Conservation (phyloP, 2,329 filamentous ascomycete species). For the Aspergillus jensenii region DNA sequence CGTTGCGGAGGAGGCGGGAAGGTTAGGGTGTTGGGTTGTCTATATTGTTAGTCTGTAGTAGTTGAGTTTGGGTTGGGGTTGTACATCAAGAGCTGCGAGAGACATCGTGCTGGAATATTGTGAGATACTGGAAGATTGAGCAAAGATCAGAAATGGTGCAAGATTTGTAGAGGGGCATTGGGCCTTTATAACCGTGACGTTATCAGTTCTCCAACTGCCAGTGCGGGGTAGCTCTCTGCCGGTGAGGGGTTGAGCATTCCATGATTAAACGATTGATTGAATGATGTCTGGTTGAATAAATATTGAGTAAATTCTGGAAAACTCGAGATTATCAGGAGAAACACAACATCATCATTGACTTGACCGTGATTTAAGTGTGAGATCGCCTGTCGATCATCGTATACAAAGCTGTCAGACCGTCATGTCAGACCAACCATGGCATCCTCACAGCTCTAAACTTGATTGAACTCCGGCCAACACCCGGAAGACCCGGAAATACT, state of each 20-base stretch:
- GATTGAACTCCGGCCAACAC: too few relatives aligned
- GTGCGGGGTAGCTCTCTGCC: slow-evolving; percentile 13
- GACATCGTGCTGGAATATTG: slow-evolving; percentile 34
- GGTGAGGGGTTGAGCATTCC: slow-evolving; percentile 8
- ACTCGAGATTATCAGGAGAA: too few relatives aligned
- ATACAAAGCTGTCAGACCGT: too few relatives aligned
- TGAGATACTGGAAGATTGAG: neutral
- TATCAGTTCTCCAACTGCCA: slow-evolving; percentile 13
- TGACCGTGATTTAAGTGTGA: too few relatives aligned
- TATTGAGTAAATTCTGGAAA: too few relatives aligned
- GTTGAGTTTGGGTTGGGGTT: slow-evolving; percentile 5
- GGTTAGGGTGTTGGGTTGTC: slow-evolving; percentile 50
- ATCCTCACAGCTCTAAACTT: too few relatives aligned
- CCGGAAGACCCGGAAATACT: too few relatives aligned
- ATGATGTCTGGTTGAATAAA: too few relatives aligned
- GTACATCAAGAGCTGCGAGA: slow-evolving; percentile 46
- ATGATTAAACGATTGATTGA: neutral
- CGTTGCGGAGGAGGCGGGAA: slow-evolving; percentile 68
- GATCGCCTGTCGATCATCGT: too few relatives aligned
- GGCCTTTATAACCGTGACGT: slow-evolving; percentile 16
- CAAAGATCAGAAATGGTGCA: neutral
- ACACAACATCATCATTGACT: too few relatives aligned
- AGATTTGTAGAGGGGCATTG: neutral
- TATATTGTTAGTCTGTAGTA: slow-evolving; percentile 15
- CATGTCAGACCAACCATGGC: too few relatives aligned